Evolutionary conservation across 129 eudicot genomes (phyloP).

Genomic region (Escallonia herrerae): DNA sequence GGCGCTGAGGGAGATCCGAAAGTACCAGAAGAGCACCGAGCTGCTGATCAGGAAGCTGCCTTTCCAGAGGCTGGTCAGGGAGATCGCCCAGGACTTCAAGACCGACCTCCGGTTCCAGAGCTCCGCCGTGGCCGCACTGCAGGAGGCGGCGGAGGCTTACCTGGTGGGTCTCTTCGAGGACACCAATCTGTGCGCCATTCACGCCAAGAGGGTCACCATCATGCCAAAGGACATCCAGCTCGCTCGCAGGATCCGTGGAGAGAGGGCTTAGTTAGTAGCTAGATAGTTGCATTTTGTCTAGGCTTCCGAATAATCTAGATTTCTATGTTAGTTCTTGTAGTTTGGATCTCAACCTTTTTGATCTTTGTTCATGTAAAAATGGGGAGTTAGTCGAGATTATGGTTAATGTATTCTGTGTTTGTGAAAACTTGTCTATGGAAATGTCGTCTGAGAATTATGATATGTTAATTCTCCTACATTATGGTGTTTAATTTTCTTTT

Average conservation of each 20-base stretch:
- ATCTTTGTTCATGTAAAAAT: background rate
- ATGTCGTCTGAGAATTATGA: too few species aligned
- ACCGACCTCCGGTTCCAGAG: conserved; percentile 49
- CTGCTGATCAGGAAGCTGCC: conserved; percentile 40
- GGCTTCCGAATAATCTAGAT: background rate
- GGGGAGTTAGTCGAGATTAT: background rate
- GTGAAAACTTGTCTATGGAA: too few species aligned
- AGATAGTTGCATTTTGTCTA: background rate
- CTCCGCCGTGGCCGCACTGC: conserved; percentile 50
- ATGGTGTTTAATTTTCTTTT: too few species aligned
- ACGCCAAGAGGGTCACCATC: conserved; percentile 48
- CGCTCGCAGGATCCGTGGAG: conserved; percentile 49
- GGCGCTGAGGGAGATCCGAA: conserved; percentile 40
- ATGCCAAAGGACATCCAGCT: conserved; percentile 57
- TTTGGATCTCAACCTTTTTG: background rate
- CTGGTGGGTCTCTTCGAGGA: conserved; percentile 48
- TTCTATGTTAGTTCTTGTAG: background rate
- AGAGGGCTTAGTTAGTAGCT: conserved; percentile 29
- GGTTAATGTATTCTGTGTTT: background rate
- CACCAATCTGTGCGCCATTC: conserved; percentile 41
- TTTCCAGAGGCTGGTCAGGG: conserved; percentile 44
- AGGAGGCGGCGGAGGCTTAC: conserved; percentile 47
- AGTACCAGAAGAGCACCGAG: conserved; percentile 53
- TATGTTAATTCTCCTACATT: too few species aligned
- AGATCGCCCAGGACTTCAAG: conserved; percentile 53